phyloP scores from a whole-genome alignment of 140 eudicot genomes.

The Flaveria floridana region DNA sequence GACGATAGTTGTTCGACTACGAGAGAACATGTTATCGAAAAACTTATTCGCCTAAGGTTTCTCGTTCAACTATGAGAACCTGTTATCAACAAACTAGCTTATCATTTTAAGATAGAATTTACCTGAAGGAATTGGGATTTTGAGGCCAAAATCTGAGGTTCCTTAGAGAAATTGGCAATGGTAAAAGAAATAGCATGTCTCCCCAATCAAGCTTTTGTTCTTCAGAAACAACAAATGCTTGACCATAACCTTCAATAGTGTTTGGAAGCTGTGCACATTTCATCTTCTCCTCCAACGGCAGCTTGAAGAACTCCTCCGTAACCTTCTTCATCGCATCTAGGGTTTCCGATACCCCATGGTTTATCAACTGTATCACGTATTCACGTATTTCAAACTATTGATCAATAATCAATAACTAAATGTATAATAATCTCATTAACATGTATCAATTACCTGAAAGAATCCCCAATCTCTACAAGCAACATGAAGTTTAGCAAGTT shows the following conservation, averaged over 20 bases:
- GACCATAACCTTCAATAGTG: slow-evolving; percentile 62
- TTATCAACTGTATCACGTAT: slow-evolving; percentile 46
- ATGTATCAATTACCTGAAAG: slow-evolving; percentile 47
- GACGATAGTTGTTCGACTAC: no score
- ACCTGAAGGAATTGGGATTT: slow-evolving; percentile 56
- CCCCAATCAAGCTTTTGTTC: slow-evolving; percentile 70
- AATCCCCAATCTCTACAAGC: slow-evolving; percentile 74
- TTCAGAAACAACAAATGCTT: slow-evolving; percentile 57
- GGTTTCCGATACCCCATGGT: slow-evolving; percentile 50
- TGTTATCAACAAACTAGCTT: neutral
- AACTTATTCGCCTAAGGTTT: neutral
- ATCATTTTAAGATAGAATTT: neutral
- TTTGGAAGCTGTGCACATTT: slow-evolving; percentile 40
- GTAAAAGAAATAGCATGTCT: slow-evolving; percentile 50
- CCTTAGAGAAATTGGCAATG: slow-evolving; percentile 41
- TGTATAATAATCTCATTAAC: no score
- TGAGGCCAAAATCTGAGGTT: slow-evolving; percentile 52
- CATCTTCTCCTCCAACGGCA: slow-evolving; percentile 62
- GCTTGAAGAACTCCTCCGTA: slow-evolving; percentile 47
- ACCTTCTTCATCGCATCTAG: slow-evolving; percentile 52
- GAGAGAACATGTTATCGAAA: neutral
- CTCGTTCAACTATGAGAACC: neutral
- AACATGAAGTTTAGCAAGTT: slow-evolving; percentile 45
- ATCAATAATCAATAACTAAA: neutral
- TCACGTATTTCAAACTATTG: neutral